Evolutionary conservation across 148 eudicot genomes (phyloP).

Genomic region (Cornus kousa): DNA sequence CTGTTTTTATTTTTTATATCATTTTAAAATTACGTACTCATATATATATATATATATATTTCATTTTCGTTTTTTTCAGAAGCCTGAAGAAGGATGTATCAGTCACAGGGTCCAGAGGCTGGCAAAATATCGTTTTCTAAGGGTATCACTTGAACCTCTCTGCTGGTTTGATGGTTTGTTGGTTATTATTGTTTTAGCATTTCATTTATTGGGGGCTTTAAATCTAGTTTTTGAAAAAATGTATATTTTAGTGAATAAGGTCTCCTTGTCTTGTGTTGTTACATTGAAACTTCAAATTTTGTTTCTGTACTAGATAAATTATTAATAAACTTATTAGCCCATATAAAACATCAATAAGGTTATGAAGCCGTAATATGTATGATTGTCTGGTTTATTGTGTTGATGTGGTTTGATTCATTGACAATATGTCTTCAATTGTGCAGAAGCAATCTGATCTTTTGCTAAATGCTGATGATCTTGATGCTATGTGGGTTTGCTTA

Average conservation of each 20-base stretch:
- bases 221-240: not conserved
- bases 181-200: not conserved
- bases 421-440: conserved; percentile 17
- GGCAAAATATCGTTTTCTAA: conserved; percentile 93
- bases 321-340: no score
- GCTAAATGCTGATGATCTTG: conserved; percentile 98
- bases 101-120: conserved; percentile 91
- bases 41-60: not conserved
- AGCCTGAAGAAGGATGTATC: conserved; percentile 98
- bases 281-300: not conserved
- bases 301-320: not conserved
- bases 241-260: not conserved
- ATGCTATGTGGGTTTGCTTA: conserved; percentile 99
- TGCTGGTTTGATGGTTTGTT: conserved; percentile 2
- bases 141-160: conserved; percentile 40
- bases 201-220: not conserved
- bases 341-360: not conserved
- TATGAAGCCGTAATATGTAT: not conserved
- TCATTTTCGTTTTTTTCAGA: conserved; percentile 35
- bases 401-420: not conserved
- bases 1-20: not conserved
- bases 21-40: not conserved
- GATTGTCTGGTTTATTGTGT: not conserved
- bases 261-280: not conserved
- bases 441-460: conserved; percentile 98